Conservation (phyloP, 495 filamentous ascomycete genomes). For the Usnea hakonensis region DNA sequence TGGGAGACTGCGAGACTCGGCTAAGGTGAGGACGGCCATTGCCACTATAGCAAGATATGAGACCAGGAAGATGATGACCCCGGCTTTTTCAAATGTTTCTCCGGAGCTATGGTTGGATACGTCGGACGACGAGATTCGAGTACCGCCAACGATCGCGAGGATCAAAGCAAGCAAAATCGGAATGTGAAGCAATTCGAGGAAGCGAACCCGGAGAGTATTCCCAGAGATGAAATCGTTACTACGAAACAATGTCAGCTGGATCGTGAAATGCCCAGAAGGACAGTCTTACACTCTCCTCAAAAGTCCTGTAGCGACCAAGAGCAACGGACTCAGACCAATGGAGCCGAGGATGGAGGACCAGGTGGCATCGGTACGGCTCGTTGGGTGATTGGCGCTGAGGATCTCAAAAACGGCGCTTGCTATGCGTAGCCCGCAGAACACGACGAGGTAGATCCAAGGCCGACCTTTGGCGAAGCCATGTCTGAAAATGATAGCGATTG, state of each 20-base stretch:
- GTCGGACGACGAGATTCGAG: conserved; percentile 3
- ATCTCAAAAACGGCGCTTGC: conserved; percentile 7
- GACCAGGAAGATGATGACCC: conserved; percentile 15
- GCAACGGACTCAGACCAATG: conserved; percentile 15
- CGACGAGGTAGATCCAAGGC: conserved; percentile 11
- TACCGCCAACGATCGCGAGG: conserved; percentile 14
- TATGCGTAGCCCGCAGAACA: conserved; percentile 14
- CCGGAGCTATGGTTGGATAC: neutral
- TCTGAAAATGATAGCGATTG: conserved; percentile 7
- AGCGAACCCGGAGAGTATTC: neutral
- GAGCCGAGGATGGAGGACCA: conserved; percentile 14
- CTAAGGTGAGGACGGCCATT: conserved; percentile 7
- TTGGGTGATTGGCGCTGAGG: neutral
- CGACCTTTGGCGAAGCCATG: conserved; percentile 14
- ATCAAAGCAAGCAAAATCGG: conserved; percentile 14
- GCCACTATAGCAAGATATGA: conserved; percentile 7
- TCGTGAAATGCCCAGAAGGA: neutral
- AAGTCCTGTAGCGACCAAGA: conserved; percentile 12
- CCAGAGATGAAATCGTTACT: neutral
- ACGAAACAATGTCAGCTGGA: neutral
- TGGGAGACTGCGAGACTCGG: neutral
- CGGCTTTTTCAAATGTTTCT: conserved; percentile 2
- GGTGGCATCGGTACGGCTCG: neutral
- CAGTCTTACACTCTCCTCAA: conserved; percentile 12
- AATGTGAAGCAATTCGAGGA: conserved; percentile 4